A percentile compares a stretch with the other conserved stretches of the same genome.
Evolutionary conservation across 495 filamentous ascomycete genomes (phyloP).

Genomic region (Penicillium chermesinum): DNA sequence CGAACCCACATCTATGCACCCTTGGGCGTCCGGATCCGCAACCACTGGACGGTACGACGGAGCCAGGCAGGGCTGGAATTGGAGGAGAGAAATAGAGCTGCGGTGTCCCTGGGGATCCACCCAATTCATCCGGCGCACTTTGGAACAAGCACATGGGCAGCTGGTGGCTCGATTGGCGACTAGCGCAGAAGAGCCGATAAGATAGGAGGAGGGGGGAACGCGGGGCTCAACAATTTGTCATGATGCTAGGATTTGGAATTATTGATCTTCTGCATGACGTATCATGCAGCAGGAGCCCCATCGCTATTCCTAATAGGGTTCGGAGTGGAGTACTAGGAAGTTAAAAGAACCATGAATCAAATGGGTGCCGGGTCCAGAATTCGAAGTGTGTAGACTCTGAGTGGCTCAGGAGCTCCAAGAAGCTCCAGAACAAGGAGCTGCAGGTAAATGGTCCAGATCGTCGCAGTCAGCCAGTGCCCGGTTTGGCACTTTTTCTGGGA

Average conservation of each 20-base stretch:
- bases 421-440: background rate
- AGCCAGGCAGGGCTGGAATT: background rate
- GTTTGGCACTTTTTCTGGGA: too few species aligned
- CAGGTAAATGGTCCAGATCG: background rate
- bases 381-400: too few species aligned
- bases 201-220: background rate
- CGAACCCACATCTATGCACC: conserved; percentile 72
- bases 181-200: background rate
- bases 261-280: conserved; percentile 7
- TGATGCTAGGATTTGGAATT: conserved; percentile 13
- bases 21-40: conserved; percentile 57
- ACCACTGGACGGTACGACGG: conserved; percentile 52
- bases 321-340: too few species aligned
- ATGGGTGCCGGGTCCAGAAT: too few species aligned
- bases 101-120: conserved; percentile 3
- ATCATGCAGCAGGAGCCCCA: background rate
- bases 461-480: too few species aligned
- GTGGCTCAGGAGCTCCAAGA: too few species aligned
- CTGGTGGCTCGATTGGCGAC: conserved; percentile 3
- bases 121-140: conserved; percentile 2
- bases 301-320: too few species aligned
- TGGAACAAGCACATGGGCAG: background rate
- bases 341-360: too few species aligned
- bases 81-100: background rate
- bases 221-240: conserved; percentile 15